Conservation (phyloP, 2,329 filamentous ascomycete species). For the Microthyrium microscopicum region DNA sequence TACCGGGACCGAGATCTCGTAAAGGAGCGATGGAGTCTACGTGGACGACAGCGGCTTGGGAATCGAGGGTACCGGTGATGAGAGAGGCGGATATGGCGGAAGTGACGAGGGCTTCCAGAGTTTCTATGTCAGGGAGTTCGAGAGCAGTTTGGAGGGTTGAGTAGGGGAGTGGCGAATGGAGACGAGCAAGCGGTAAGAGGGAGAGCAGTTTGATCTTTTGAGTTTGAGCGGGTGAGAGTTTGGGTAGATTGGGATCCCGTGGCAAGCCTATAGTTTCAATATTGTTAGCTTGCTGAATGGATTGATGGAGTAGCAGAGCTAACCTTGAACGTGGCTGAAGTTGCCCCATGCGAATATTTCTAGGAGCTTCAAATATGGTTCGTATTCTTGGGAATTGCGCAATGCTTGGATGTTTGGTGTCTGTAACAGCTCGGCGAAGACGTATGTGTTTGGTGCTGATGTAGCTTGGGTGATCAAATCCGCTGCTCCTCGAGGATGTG, state of each 20-base stretch:
- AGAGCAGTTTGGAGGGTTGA: slow-evolving; percentile 48
- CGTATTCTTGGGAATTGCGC: slow-evolving; percentile 41
- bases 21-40: slow-evolving; percentile 70
- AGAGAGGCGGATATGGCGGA: slow-evolving; percentile 76
- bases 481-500: slow-evolving; percentile 65
- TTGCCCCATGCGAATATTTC: slow-evolving; percentile 88
- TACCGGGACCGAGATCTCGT: slow-evolving; percentile 64
- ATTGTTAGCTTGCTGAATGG: slow-evolving; percentile 2
- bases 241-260: slow-evolving; percentile 55
- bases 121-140: slow-evolving; percentile 45
- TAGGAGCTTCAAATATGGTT: slow-evolving; percentile 51
- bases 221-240: slow-evolving; percentile 53
- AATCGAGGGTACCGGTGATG: slow-evolving; percentile 68
- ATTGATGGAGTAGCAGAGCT: slow-evolving; percentile 7
- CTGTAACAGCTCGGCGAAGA: slow-evolving; percentile 87
- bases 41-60: slow-evolving; percentile 54
- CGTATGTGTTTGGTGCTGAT: slow-evolving; percentile 72
- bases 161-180: slow-evolving; percentile 51
- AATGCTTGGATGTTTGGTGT: slow-evolving; percentile 65
- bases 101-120: slow-evolving; percentile 76
- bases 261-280: slow-evolving; percentile 9
- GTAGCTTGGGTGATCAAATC: slow-evolving; percentile 80
- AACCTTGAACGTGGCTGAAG: slow-evolving; percentile 58
- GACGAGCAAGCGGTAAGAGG: slow-evolving; percentile 59
- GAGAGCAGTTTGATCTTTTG: slow-evolving; percentile 84